phyloP scores from a whole-genome alignment of 2,329 filamentous ascomycete genomes.

The Colletotrichum karsti region DNA sequence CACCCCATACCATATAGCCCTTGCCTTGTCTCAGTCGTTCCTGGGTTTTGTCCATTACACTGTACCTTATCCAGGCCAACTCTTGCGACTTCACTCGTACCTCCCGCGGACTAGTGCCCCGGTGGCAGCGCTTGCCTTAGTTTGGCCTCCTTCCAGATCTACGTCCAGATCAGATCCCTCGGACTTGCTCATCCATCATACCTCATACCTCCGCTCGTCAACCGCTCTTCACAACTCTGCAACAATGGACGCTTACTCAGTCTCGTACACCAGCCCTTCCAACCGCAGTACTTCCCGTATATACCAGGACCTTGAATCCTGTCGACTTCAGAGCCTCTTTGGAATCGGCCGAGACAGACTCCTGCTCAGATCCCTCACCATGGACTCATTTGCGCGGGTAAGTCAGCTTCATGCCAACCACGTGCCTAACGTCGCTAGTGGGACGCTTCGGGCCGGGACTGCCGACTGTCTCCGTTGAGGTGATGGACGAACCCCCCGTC shows the following conservation, averaged over 20 bases:
- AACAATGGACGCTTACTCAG: constrained; percentile 61
- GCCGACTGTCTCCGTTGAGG: background rate
- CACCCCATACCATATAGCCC: background rate
- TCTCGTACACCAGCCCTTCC: constrained; percentile 55
- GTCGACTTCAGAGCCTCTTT: constrained; percentile 45
- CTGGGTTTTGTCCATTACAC: background rate
- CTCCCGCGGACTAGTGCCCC: background rate
- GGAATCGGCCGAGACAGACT: constrained; percentile 39
- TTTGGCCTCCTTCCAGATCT: constrained; percentile 3
- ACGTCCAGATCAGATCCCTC: background rate
- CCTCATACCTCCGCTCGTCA: background rate
- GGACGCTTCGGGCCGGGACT: constrained; percentile 6
- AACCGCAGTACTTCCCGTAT: constrained; percentile 54
- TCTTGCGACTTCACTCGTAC: constrained; percentile 6
- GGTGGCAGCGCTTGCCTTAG: constrained; percentile 3
- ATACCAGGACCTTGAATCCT: constrained; percentile 57
- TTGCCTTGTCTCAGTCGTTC: constrained; percentile 11
- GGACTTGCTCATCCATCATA: background rate
- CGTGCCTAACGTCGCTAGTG: constrained; percentile 25
- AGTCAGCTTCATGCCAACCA: constrained; percentile 21
- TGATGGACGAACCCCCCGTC: constrained; percentile 9
- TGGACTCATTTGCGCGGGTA: constrained; percentile 47
- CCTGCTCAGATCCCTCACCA: constrained; percentile 39
- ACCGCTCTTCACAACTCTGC: background rate
- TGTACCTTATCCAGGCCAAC: background rate